Conservation (phyloP, 1,284 basidiomycete genomes). For the Phellopilus nigrolimitatus region DNA sequence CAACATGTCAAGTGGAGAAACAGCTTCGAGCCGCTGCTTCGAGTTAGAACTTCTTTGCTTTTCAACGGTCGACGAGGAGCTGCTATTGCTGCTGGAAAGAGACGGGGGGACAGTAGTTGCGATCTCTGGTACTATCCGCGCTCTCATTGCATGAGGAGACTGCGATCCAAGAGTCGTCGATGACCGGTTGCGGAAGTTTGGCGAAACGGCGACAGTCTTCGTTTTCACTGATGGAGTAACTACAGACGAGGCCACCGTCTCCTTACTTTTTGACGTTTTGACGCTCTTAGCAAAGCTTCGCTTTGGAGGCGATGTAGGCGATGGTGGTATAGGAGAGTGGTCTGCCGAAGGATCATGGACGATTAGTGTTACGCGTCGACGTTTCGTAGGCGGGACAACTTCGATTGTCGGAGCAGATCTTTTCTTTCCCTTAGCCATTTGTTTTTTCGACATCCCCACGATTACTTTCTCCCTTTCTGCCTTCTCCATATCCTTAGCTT, state of each 20-base stretch:
- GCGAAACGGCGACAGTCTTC: too few relatives aligned
- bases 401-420: not conserved
- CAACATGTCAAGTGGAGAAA: not conserved
- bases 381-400: not conserved
- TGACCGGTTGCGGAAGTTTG: too few relatives aligned
- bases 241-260: not conserved
- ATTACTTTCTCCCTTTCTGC: not conserved
- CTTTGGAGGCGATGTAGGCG: not conserved
- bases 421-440: not conserved
- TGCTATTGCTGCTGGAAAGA: too few relatives aligned
- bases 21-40: not conserved
- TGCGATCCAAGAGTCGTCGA: too few relatives aligned
- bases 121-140: too few relatives aligned
- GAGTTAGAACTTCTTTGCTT: not conserved
- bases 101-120: too few relatives aligned
- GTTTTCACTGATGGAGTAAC: not conserved
- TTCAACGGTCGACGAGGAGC: too few relatives aligned
- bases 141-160: too few relatives aligned
- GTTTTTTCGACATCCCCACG: too few relatives aligned
- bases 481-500: not conserved
- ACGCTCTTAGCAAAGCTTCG: not conserved
- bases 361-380: not conserved
- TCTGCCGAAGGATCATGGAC: not conserved
- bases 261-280: not conserved
- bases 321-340: not conserved